Evolutionary conservation across 495 filamentous ascomycete species (phyloP).

Genomic region (Lophium mytilinum): DNA sequence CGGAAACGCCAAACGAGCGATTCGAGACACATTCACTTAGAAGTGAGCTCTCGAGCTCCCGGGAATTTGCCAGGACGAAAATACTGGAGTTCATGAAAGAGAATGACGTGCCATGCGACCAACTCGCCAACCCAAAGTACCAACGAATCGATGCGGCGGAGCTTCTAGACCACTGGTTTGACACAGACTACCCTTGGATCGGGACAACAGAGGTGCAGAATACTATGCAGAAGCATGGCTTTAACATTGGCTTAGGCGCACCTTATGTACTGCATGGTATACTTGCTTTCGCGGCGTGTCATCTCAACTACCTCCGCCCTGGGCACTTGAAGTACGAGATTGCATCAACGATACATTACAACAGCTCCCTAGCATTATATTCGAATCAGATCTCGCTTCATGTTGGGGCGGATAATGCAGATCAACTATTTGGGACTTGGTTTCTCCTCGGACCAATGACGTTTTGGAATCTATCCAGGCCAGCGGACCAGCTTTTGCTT

Average conservation of each 20-base stretch:
- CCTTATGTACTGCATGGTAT: constrained; percentile 17
- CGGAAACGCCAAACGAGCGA: not conserved
- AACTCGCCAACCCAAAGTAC: not conserved
- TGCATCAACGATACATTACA: not conserved
- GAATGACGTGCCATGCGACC: too few relatives aligned
- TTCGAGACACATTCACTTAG: not conserved
- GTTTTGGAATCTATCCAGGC: too few relatives aligned
- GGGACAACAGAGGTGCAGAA: constrained; percentile 5
- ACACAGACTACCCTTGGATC: constrained; percentile 7
- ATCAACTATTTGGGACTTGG: not conserved
- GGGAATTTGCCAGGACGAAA: not conserved
- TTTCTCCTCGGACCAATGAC: not conserved
- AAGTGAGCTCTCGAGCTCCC: not conserved
- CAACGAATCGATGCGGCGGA: constrained; percentile 1
- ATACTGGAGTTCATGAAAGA: not conserved
- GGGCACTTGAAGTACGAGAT: not conserved
- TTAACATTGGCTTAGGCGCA: constrained; percentile 5
- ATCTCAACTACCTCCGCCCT: constrained; percentile 8
- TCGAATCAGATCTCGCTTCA: not conserved
- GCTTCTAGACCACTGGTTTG: constrained; percentile 17
- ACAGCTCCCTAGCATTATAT: not conserved
- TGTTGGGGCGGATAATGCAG: not conserved
- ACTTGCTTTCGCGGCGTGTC: constrained; percentile 7
- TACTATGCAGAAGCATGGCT: constrained; percentile 10
- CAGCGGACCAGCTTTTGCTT: too few relatives aligned